Evolutionary conservation across 805 yeast species (phyloP), one percentile per base, ranked within the genome.

Genomic region (Pichia ethanolica): DNA sequence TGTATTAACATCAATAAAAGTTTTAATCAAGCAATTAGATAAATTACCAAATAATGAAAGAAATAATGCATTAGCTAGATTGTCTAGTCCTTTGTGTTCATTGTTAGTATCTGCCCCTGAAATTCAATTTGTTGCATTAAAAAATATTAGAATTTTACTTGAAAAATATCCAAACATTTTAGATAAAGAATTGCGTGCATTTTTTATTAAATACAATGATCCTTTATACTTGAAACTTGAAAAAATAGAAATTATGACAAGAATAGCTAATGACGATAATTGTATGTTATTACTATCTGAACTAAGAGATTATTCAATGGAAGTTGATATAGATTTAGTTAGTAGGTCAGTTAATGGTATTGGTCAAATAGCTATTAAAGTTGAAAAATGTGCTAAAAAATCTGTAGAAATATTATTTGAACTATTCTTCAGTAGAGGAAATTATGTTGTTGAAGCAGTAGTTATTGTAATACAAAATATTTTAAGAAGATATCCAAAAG

Each of bases 101-200:
- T 69, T 91, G 53, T 82, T 90, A 52, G 83, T 91, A 8, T 82
- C 89, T 7, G 86, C 95, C 10, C 95, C 97, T 1, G 99, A 93
- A 66, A 87, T 95, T 44, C 98, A 93, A 68, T 91, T 85, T 60
- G 96, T 91, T 42, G 93, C 96, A 0, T 72, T 91, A 59, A 85
- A 89, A 64, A 93, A 93, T 66, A 89, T 93, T 53, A 77, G 96
- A 64, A 84, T 91, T 58, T 82, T 91, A 42, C 73, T 91, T 54
- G 96, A 90, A 62, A 86, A 86, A 65, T 89, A 87, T 65, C 98
- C 99, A 5, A 75, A 74, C 44, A 73, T 91, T 26, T 72, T 91
- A 51, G 73, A 84, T 14, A 81, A 81, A 55, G 97, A 91, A 63
- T 71, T 89, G 59, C 78, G 96, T 56, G 93, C 90, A 7, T 93